These are phyloP conservation scores for Kwoniella mangroviensis DNA, from an alignment of 768 basidiomycete species.

Conservation along the genomic window DNA sequence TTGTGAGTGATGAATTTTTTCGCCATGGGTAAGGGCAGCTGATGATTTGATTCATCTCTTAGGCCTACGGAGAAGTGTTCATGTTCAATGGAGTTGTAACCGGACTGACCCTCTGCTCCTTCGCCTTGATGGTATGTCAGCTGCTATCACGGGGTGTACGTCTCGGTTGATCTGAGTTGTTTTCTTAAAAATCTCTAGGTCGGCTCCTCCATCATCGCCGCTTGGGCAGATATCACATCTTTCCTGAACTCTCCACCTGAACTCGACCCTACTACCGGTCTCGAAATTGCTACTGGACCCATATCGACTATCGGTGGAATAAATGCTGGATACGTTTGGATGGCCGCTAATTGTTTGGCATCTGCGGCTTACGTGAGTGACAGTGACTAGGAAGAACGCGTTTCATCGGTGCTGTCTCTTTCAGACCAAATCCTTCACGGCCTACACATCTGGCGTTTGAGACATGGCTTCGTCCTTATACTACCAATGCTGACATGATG, in stretches of 20 bases:
- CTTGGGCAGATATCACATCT: constrained; percentile 81
- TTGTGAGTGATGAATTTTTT: constrained; percentile 59
- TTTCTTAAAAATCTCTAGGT: constrained; percentile 56
- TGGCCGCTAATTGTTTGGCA: constrained; percentile 86
- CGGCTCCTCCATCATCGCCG: constrained; percentile 89
- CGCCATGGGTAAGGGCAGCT: neutral
- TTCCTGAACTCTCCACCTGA: constrained; percentile 47
- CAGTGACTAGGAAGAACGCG: too few species aligned
- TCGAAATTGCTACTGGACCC: constrained; percentile 36
- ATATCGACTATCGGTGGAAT: constrained; percentile 59
- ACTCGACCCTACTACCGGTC: constrained; percentile 49
- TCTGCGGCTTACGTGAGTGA: constrained; percentile 85
- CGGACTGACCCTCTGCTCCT: constrained; percentile 81
- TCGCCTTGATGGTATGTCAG: constrained; percentile 76
- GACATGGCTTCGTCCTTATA: too few species aligned
- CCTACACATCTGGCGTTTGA: too few species aligned
- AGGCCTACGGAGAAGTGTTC: constrained; percentile 97
- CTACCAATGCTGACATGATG: too few species aligned
- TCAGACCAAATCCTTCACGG: too few species aligned
- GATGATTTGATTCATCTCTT: neutral
- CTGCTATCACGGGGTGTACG: neutral
- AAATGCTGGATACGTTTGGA: constrained; percentile 93
- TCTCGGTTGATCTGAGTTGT: neutral
- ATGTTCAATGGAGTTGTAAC: constrained; percentile 95
- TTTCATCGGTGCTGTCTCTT: too few species aligned